These are phyloP conservation scores for Calocybe indica DNA, from an alignment of 768 basidiomycete genomes.

Conservation along the genomic window DNA sequence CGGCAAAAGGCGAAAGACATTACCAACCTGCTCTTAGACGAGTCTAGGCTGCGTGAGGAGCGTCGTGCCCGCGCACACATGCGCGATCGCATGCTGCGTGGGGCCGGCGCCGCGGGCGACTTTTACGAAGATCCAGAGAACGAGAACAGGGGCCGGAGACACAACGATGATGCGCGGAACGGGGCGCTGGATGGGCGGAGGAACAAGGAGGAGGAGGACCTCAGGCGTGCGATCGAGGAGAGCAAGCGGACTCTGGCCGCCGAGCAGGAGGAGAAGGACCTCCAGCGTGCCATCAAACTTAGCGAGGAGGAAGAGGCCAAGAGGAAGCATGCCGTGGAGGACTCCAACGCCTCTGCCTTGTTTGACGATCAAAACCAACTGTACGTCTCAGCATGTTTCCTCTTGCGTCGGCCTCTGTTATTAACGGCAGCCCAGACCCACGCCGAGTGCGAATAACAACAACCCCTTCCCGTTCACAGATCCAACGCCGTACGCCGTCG, in stretches of 20 bases:
- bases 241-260: conserved; percentile 70
- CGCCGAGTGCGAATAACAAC: conserved; percentile 24
- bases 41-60: conserved; percentile 79
- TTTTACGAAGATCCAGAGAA: conserved; percentile 31
- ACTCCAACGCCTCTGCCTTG: conserved; percentile 64
- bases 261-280: conserved; percentile 85
- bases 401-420: conserved; percentile 4
- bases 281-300: conserved; percentile 74
- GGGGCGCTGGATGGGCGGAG: conserved; percentile 21
- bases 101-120: conserved; percentile 33
- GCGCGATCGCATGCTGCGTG: conserved; percentile 90
- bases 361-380: conserved; percentile 85
- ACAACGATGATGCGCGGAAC: conserved; percentile 6
- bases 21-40: conserved; percentile 86
- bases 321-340: conserved; percentile 64
- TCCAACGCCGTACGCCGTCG: conserved; percentile 51
- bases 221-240: conserved; percentile 83
- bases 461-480: conserved; percentile 64
- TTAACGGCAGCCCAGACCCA: conserved; percentile 21
- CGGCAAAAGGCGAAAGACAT: conserved; percentile 98
- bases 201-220: conserved; percentile 73
- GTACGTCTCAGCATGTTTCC: conserved; percentile 36
- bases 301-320: conserved; percentile 89
- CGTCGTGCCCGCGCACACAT: conserved; percentile 80
- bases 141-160: conserved; percentile 37